phyloP scores from a whole-genome alignment of 257 asterid genomes.

The Orobanche coerulescens region DNA sequence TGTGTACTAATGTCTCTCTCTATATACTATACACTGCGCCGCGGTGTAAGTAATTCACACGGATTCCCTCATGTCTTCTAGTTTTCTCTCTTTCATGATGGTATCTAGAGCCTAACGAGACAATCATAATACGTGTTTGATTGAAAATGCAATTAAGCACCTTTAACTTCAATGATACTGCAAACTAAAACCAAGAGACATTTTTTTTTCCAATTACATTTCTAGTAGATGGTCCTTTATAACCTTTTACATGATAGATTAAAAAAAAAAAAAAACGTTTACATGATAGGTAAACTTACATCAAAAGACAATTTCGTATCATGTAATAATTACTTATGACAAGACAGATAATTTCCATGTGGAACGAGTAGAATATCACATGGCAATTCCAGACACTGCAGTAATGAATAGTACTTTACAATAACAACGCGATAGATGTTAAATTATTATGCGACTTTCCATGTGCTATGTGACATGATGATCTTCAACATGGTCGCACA shows the following conservation, averaged over 20 bases:
- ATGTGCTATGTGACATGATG: background rate
- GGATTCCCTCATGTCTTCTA: too few relatives aligned
- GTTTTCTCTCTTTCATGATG: too few relatives aligned
- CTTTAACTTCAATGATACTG: background rate
- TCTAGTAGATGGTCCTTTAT: background rate
- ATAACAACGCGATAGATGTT: background rate
- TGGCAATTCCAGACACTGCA: background rate
- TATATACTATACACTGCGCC: too few relatives aligned
- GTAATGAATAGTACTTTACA: slow-evolving; percentile 4
- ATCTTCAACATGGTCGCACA: background rate
- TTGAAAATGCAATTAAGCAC: too few relatives aligned
- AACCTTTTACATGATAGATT: background rate
- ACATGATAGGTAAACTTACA: background rate
- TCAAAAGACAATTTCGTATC: background rate
- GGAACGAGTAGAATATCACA: background rate
- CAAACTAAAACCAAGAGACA: background rate
- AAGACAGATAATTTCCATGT: background rate
- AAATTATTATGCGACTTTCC: background rate
- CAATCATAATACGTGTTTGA: too few relatives aligned
- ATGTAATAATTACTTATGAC: background rate
- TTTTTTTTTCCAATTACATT: background rate
- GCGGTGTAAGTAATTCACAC: too few relatives aligned
- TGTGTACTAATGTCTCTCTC: too few relatives aligned
- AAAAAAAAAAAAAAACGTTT: too few relatives aligned
- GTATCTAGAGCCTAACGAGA: too few relatives aligned